phyloP scores from a whole-genome alignment of 176 grass and related monocot genomes.

The Rhynchospora tenuis region DNA sequence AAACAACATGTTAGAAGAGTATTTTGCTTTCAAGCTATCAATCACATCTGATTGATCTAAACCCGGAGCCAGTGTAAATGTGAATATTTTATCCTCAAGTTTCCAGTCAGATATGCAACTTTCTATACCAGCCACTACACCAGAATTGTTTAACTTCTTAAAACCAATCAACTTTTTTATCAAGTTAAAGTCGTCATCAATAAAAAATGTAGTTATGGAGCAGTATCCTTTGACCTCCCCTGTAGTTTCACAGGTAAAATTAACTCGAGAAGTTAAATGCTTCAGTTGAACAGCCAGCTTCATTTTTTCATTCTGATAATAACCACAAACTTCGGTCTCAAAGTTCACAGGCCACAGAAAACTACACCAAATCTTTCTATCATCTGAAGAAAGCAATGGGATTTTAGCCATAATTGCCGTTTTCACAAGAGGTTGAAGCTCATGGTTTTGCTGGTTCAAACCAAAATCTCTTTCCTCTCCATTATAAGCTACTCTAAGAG shows the following conservation, averaged over 20 bases:
- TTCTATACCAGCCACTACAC: not conserved
- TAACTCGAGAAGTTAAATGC: constrained; percentile 14
- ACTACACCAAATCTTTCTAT: constrained; percentile 1
- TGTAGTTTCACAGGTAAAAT: not conserved
- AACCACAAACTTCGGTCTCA: constrained; percentile 5
- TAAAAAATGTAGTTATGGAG: constrained; percentile 8
- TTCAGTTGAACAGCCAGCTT: constrained; percentile 6
- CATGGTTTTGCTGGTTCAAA: not conserved
- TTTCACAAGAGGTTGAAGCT: not conserved
- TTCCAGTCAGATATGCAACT: constrained; percentile 5
- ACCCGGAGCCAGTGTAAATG: not conserved
- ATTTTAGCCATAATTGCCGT: constrained; percentile 15
- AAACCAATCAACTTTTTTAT: constrained; percentile 10
- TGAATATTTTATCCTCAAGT: constrained; percentile 1
- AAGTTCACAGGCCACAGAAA: not conserved
- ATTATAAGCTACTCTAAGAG: not conserved
- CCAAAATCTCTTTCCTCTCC: not conserved
- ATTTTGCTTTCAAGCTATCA: constrained; percentile 12
- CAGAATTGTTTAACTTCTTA: constrained; percentile 4
- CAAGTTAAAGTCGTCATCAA: not conserved
- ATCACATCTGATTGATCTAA: not conserved
- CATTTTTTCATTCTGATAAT: constrained; percentile 14
- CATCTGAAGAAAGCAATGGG: not conserved
- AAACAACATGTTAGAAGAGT: constrained; percentile 10
- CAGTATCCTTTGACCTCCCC: not conserved